Base-by-base conservation (phyloP, 2,329 filamentous ascomycete genomes). In the Fusarium sp. region DNA sequence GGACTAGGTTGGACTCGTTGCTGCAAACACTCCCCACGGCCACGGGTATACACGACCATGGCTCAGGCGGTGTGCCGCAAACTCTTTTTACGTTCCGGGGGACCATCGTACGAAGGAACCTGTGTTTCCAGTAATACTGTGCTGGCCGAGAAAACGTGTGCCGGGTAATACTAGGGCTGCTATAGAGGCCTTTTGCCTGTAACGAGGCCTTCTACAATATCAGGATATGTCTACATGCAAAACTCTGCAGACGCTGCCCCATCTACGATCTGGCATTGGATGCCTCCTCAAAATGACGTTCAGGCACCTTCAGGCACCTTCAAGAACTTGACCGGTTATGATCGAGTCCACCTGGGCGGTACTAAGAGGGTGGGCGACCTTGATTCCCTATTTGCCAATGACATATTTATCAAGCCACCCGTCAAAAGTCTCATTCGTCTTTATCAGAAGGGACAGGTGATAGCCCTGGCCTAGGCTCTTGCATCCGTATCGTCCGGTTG, bases 331-430 rank as follows among this genome's bases (percentile, higher is more conserved):
- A 57, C 58, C 44, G 55, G 55, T 66, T 44, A 57, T 17, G 42
- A 63, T 63, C 56, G 52, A 56, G 48, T 49, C 66, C 61, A 41
- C 32, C 51, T 32, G 53, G 56, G 33, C 54, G 64, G 63, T 66
- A 73, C 38, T 54, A 58, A 49, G 61, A 68, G 61, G 71, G 70
- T 71, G 70, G 69, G 68, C 52, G 55, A 69, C 53, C 32, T 38
- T 45, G 37, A 23, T 36, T 57, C 38, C 61, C 72, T 65, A 75
- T 76, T 75, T 68, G 74, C 64, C 73, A 75, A 76, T 76, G 68
- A 66, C 64, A 52, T 11, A 32, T 37, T 57, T 37, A 48, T 43
- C 49, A 52, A 61, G 54, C 51, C 52, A 61, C 54, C 41, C 31
- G 39, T 50, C 32, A 37, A 56, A 57, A 31, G 11, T 27, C 15